Evolutionary conservation across 768 basidiomycete species (phyloP).

Genomic region (Pleurotus salmoneostramineus): DNA sequence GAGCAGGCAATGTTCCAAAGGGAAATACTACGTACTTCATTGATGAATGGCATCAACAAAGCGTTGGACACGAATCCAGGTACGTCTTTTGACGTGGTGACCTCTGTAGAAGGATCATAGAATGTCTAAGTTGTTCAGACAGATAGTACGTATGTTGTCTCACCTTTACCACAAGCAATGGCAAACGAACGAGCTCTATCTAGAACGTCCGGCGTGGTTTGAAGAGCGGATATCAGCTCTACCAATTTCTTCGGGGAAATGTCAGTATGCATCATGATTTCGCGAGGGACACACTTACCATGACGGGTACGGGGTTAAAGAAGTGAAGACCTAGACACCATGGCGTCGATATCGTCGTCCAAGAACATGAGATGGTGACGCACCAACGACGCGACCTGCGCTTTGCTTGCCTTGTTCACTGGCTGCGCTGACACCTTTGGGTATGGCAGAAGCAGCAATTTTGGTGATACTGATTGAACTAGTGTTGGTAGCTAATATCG

Average conservation of each 20-base stretch:
- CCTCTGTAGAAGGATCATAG: conserved; percentile 50
- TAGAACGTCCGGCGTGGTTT: conserved; percentile 78
- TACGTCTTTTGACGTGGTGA: conserved; percentile 86
- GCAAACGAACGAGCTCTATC: conserved; percentile 80
- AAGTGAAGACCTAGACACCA: conserved; percentile 73
- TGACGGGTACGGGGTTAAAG: conserved; percentile 96
- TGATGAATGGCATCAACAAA: conserved; percentile 94
- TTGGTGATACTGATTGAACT: conserved; percentile 94
- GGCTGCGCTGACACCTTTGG: conserved; percentile 49
- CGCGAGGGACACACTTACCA: conserved; percentile 47
- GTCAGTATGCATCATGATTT: neutral
- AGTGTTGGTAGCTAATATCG: conserved; percentile 90
- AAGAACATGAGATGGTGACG: conserved; percentile 13
- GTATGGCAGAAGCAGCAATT: conserved; percentile 79
- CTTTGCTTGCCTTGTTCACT: conserved; percentile 60
- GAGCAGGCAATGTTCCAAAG: neutral
- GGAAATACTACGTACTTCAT: conserved; percentile 56
- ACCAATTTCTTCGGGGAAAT: conserved; percentile 67
- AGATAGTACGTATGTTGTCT: no score
- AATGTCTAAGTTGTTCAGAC: neutral
- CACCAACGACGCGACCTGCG: conserved; percentile 80
- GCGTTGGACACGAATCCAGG: conserved; percentile 97
- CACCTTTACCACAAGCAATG: conserved; percentile 86
- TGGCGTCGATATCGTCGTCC: neutral
- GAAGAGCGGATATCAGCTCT: conserved; percentile 91